A percentile compares a stretch with the other conserved stretches of the same genome.
These are phyloP conservation scores for Gaeumannomyces tritici DNA, from an alignment of 2,329 filamentous ascomycete genomes.

Conservation along the genomic window DNA sequence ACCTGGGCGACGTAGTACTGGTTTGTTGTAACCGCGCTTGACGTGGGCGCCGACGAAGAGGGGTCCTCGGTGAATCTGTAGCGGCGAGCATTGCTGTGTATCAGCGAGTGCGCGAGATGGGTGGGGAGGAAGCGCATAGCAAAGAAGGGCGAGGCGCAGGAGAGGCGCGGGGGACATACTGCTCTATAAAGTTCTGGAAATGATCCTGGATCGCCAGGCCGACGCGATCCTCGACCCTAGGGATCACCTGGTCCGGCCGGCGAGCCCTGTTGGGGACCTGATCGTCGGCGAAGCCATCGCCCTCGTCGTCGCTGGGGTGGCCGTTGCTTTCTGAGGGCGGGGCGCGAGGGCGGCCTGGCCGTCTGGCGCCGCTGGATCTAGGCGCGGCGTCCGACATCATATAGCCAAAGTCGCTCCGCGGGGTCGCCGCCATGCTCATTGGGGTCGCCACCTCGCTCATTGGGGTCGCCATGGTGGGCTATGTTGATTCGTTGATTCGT, in stretches of 20 bases:
- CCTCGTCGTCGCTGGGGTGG: constrained; percentile 52
- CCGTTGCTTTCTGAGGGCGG: constrained; percentile 55
- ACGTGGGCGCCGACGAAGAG: constrained; percentile 52
- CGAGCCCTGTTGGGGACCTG: constrained; percentile 46
- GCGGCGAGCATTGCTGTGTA: constrained; percentile 3
- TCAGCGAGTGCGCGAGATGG: background rate
- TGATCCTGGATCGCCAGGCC: constrained; percentile 65
- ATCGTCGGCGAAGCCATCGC: constrained; percentile 54
- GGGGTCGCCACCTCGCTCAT: constrained; percentile 12
- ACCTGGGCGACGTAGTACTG: constrained; percentile 83
- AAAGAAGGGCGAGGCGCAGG: background rate
- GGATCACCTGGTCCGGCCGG: constrained; percentile 43
- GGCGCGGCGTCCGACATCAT: constrained; percentile 49
- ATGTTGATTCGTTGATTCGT: background rate
- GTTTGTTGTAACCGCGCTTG: constrained; percentile 62
- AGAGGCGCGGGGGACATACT: constrained; percentile 33
- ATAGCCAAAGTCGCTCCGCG: constrained; percentile 44
- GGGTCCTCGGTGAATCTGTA: constrained; percentile 59
- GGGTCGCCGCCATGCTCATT: constrained; percentile 30
- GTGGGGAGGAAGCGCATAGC: background rate
- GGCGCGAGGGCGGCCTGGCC: constrained; percentile 38
- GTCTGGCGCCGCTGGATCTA: constrained; percentile 26
- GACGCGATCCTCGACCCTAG: constrained; percentile 66
- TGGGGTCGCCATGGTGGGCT: background rate
- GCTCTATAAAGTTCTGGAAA: constrained; percentile 74